Evolutionary conservation across 1,284 basidiomycete genomes (phyloP).

Genomic region (Melampsora americana): DNA sequence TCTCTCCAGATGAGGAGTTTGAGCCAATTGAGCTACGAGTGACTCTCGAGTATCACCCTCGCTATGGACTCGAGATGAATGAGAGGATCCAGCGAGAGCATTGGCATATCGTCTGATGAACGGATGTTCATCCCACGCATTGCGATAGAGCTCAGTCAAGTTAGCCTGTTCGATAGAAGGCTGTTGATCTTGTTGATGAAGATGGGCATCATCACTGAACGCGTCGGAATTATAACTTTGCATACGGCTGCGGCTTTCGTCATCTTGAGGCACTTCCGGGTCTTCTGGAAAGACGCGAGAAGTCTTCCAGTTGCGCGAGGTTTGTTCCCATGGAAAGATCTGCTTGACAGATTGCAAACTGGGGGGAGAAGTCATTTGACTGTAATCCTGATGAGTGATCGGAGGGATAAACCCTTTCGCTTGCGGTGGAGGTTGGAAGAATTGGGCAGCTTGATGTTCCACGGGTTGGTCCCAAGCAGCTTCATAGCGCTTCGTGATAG

Average conservation of each 20-base stretch:
- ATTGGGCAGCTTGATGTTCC: slow-evolving; percentile 49
- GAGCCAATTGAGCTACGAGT: slow-evolving; percentile 15
- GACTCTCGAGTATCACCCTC: neutral
- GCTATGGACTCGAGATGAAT: neutral
- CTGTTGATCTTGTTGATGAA: neutral
- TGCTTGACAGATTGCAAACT: slow-evolving; percentile 69
- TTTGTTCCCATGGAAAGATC: slow-evolving; percentile 91
- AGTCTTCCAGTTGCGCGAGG: slow-evolving; percentile 56
- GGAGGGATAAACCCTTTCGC: slow-evolving; percentile 52
- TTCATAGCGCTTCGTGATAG: slow-evolving; percentile 56
- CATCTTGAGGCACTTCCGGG: slow-evolving; percentile 4
- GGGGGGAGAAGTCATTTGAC: slow-evolving; percentile 60
- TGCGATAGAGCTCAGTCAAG: slow-evolving; percentile 39
- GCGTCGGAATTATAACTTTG: slow-evolving; percentile 2
- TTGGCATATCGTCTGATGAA: slow-evolving; percentile 31
- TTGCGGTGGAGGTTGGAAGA: slow-evolving; percentile 63
- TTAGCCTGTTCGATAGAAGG: slow-evolving; percentile 3
- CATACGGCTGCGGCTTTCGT: too few species aligned
- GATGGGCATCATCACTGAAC: neutral
- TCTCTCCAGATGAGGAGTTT: slow-evolving; percentile 37
- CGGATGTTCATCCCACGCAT: slow-evolving; percentile 41
- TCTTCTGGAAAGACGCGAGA: slow-evolving; percentile 70
- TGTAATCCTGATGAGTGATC: slow-evolving; percentile 57
- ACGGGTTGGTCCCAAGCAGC: slow-evolving; percentile 59
- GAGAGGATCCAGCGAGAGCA: neutral